Conservation (phyloP, 2,329 filamentous ascomycete species). For the Sordariomycetes sp. region DNA sequence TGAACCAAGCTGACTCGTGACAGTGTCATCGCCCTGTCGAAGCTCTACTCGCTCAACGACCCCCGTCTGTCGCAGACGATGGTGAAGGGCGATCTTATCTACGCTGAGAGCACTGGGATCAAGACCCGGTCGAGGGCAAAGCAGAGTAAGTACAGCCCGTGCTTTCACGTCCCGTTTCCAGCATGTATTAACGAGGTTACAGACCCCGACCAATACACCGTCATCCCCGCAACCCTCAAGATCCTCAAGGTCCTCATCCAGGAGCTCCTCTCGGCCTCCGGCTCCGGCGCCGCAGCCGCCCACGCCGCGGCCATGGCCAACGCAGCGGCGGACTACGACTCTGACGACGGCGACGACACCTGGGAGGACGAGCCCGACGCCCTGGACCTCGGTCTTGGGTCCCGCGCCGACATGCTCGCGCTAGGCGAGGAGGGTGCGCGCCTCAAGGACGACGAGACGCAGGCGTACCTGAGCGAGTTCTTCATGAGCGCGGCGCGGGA, state of each 20-base stretch:
- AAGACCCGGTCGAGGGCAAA: slow-evolving; percentile 88
- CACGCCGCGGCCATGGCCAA: slow-evolving; percentile 51
- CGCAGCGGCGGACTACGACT: slow-evolving; percentile 38
- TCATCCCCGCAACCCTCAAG: slow-evolving; percentile 79
- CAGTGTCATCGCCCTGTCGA: slow-evolving; percentile 84
- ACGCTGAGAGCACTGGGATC: slow-evolving; percentile 67
- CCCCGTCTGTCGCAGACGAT: slow-evolving; percentile 62
- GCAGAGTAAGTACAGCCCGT: slow-evolving; percentile 43
- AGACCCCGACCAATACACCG: slow-evolving; percentile 84
- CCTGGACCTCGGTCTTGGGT: slow-evolving; percentile 52
- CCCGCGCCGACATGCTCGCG: slow-evolving; percentile 69
- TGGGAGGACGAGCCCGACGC: slow-evolving; percentile 85
- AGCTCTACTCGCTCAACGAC: slow-evolving; percentile 80
- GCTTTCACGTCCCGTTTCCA: neutral
- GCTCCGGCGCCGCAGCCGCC: slow-evolving; percentile 43
- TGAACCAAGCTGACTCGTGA: slow-evolving; percentile 13
- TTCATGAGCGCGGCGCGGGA: slow-evolving; percentile 51
- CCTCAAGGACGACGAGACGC: slow-evolving; percentile 79
- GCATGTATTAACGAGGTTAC: slow-evolving; percentile 14
- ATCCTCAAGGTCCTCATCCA: slow-evolving; percentile 93
- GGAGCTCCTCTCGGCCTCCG: slow-evolving; percentile 73
- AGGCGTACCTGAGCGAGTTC: slow-evolving; percentile 71
- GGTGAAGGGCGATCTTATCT: slow-evolving; percentile 86
- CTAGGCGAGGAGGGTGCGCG: slow-evolving; percentile 50
- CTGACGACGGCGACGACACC: slow-evolving; percentile 50